A percentile compares a stretch with the other conserved stretches of the same genome.
Conservation (phyloP, 805 yeast species). For the Schwanniomyces vanrijiae region DNA sequence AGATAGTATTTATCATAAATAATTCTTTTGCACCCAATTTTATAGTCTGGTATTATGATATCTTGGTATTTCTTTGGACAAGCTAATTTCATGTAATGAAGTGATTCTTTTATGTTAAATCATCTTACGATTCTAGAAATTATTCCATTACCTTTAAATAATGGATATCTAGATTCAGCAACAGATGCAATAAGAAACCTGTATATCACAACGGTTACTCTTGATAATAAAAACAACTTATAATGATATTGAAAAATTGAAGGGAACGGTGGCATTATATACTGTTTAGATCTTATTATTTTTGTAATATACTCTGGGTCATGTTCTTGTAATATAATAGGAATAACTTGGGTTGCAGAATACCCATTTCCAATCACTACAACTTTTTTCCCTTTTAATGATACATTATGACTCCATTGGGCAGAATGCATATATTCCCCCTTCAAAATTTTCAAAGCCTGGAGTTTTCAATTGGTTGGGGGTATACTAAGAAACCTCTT, state of each 20-base stretch:
- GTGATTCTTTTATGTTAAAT: slow-evolving; percentile 17
- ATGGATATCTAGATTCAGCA: slow-evolving; percentile 38
- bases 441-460: slow-evolving; percentile 36
- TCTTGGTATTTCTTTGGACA: slow-evolving; percentile 35
- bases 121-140: slow-evolving; percentile 26
- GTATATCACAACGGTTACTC: slow-evolving; percentile 25
- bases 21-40: slow-evolving; percentile 42
- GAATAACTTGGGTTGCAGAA: slow-evolving; percentile 40
- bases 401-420: slow-evolving; percentile 33
- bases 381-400: slow-evolving; percentile 32
- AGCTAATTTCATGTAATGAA: slow-evolving; percentile 24
- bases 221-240: slow-evolving; percentile 19
- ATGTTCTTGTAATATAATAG: slow-evolving; percentile 29
- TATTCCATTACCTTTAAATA: slow-evolving; percentile 31
- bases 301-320: slow-evolving; percentile 28
- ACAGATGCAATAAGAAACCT: slow-evolving; percentile 25
- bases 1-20: slow-evolving; percentile 38
- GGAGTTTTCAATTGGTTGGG: slow-evolving; percentile 27
- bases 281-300: slow-evolving; percentile 35
- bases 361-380: slow-evolving; percentile 45
- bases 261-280: slow-evolving; percentile 40
- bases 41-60: slow-evolving; percentile 33
- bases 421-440: slow-evolving; percentile 42
- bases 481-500: slow-evolving; percentile 38
- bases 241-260: slow-evolving; percentile 18